These are phyloP conservation scores for Oryza officinalis DNA, from an alignment of 176 grass and related monocot species.

Conservation along the genomic window DNA sequence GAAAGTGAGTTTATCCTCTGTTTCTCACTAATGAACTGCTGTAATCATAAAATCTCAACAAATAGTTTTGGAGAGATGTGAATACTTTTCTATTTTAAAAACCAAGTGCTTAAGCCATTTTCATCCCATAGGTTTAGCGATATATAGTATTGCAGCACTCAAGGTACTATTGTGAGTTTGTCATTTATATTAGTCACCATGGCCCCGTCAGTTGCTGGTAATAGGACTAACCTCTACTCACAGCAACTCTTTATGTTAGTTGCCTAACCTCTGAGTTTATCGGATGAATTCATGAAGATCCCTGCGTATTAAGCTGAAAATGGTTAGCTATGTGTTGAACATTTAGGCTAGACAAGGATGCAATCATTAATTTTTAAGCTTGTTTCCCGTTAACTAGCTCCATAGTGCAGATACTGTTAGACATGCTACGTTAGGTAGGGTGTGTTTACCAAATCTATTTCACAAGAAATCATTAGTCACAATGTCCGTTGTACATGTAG, in stretches of 20 bases:
- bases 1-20: slow-evolving; percentile 78
- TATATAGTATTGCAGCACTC: background rate
- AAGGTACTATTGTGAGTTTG: background rate
- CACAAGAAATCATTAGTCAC: background rate
- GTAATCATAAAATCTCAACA: background rate
- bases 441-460: background rate
- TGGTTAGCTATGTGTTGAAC: background rate
- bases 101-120: slow-evolving; percentile 7
- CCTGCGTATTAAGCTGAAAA: background rate
- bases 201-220: background rate
- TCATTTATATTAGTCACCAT: background rate
- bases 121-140: background rate
- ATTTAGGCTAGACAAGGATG: background rate
- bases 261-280: background rate
- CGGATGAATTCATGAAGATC: slow-evolving; percentile 12
- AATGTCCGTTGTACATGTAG: background rate
- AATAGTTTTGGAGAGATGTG: slow-evolving; percentile 1
- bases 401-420: background rate
- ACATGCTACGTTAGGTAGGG: background rate
- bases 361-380: background rate
- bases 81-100: slow-evolving; percentile 17
- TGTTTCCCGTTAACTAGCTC: background rate
- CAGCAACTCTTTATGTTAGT: background rate
- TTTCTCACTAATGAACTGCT: background rate
- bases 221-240: background rate